Percentiles rank a stretch among this genome's conserved stretches.
Evolutionary conservation across 768 basidiomycete genomes (phyloP).

Genomic region (Agaricus bisporus): DNA sequence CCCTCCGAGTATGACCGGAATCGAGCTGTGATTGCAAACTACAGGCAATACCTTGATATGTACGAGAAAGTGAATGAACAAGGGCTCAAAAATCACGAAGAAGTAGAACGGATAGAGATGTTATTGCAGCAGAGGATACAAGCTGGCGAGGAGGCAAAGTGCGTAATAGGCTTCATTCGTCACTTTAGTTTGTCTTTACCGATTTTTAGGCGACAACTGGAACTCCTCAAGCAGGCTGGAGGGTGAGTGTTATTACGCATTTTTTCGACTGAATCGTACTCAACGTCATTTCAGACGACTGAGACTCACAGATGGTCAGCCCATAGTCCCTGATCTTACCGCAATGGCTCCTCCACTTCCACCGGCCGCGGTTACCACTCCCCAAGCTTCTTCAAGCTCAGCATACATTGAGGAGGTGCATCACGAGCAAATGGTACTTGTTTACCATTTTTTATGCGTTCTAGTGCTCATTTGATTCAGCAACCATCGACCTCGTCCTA

Average conservation of each 20-base stretch:
- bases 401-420: constrained; percentile 8
- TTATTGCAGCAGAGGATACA: constrained; percentile 21
- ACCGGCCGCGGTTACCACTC: background rate
- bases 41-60: constrained; percentile 22
- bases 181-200: background rate
- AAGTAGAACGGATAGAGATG: constrained; percentile 12
- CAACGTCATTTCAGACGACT: background rate
- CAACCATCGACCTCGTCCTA: background rate
- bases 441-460: background rate
- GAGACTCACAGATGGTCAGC: background rate
- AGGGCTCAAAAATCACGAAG: constrained; percentile 26
- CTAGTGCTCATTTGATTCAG: background rate
- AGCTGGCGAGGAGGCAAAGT: constrained; percentile 43
- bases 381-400: background rate
- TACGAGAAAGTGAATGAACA: constrained; percentile 35
- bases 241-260: background rate
- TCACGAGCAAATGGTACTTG: constrained; percentile 18
- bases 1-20: constrained; percentile 13
- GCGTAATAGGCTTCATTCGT: constrained; percentile 19
- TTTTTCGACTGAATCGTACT: background rate
- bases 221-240: background rate
- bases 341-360: background rate
- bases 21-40: constrained; percentile 2
- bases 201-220: constrained; percentile 1
- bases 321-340: background rate